Percentiles rank a stretch among this genome's conserved stretches.
Evolutionary conservation across 495 filamentous ascomycete genomes (phyloP).

Genomic region (Penicillium egyptiacum): DNA sequence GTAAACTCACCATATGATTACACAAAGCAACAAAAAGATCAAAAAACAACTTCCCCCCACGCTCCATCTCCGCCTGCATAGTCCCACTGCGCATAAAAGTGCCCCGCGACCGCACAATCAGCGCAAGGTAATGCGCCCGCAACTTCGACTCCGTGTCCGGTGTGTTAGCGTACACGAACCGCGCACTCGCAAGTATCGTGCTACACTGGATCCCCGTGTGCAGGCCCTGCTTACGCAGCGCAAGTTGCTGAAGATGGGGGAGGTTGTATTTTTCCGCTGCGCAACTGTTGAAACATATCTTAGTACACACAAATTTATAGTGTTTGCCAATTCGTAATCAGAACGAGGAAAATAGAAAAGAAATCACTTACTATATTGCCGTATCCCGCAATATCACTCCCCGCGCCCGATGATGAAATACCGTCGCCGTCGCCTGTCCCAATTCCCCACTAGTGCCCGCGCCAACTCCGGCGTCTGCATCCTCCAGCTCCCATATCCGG

Average conservation of each 20-base stretch:
- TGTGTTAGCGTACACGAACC: constrained; percentile 86
- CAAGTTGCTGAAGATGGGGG: constrained; percentile 76
- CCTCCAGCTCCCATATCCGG: constrained; percentile 72
- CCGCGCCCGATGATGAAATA: constrained; percentile 64
- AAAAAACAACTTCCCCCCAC: constrained; percentile 83
- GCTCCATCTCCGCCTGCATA: constrained; percentile 95
- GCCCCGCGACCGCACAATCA: constrained; percentile 79
- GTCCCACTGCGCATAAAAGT: constrained; percentile 93
- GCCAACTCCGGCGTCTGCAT: constrained; percentile 34
- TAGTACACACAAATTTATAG: neutral
- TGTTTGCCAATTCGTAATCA: neutral
- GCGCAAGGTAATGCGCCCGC: constrained; percentile 84
- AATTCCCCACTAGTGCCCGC: constrained; percentile 38
- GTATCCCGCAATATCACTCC: constrained; percentile 81
- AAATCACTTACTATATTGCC: constrained; percentile 63
- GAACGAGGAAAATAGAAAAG: neutral
- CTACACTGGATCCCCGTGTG: constrained; percentile 77
- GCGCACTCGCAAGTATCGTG: constrained; percentile 79
- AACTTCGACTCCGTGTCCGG: constrained; percentile 86
- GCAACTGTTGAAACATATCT: constrained; percentile 50
- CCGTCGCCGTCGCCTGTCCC: constrained; percentile 47
- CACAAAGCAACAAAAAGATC: constrained; percentile 91
- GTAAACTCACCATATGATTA: constrained; percentile 70
- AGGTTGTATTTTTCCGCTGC: constrained; percentile 79
- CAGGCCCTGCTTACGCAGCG: constrained; percentile 82